Evolutionary conservation across 2,329 filamentous ascomycete species (phyloP).

Genomic region (Scopulariopsis brevicaulis): DNA sequence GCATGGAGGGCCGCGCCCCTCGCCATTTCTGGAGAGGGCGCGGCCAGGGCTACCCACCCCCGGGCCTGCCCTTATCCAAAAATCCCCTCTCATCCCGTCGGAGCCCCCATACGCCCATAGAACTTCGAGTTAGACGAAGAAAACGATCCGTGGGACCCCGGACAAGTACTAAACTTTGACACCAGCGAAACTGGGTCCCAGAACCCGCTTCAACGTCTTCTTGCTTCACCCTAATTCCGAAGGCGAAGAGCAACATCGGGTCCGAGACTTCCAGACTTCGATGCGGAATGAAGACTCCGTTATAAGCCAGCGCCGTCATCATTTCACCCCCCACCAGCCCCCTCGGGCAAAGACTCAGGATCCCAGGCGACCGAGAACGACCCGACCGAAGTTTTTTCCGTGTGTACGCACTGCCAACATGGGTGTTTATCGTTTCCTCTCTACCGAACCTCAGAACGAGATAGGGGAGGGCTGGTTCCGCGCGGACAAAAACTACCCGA

Average conservation of each 20-base stretch:
- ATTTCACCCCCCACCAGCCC: background rate
- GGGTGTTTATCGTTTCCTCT: constrained; percentile 95
- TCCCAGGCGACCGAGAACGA: background rate
- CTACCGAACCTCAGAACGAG: constrained; percentile 25
- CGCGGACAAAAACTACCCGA: constrained; percentile 84
- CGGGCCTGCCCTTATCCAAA: constrained; percentile 22
- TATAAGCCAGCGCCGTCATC: background rate
- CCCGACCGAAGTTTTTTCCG: constrained; percentile 46
- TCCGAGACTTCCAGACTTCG: constrained; percentile 12
- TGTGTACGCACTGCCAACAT: constrained; percentile 74
- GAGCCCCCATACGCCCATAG: background rate
- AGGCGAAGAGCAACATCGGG: constrained; percentile 6
- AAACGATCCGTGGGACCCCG: constrained; percentile 18
- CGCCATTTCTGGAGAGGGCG: constrained; percentile 37
- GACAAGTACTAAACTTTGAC: constrained; percentile 94
- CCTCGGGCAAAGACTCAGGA: background rate
- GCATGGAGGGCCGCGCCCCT: constrained; percentile 32
- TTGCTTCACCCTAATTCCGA: constrained; percentile 4
- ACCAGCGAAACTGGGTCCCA: constrained; percentile 85
- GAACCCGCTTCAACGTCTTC: constrained; percentile 17
- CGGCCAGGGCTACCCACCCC: constrained; percentile 33
- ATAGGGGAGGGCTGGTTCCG: constrained; percentile 49
- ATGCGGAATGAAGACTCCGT: constrained; percentile 7
- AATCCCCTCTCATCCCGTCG: background rate
- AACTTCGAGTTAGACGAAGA: background rate